Evolutionary conservation across 208 protist species (phyloP).

Genomic region (Wallacemonas sp.): DNA sequence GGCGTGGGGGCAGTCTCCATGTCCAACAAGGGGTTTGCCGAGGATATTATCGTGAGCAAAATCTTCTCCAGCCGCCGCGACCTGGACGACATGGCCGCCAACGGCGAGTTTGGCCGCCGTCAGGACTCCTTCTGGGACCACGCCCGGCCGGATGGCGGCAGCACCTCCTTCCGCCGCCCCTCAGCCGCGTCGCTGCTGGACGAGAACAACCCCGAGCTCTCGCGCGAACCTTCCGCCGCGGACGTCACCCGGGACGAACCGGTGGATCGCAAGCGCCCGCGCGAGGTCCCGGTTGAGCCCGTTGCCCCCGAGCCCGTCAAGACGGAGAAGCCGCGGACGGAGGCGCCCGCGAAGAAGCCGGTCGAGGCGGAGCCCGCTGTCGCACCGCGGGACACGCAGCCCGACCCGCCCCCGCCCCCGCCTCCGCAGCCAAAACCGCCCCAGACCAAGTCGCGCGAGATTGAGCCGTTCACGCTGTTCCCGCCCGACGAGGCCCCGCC

Average conservation of each 20-base stretch:
- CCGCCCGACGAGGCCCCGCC: neutral
- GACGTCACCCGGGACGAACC: neutral
- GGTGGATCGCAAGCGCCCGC: no score
- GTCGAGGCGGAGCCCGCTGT: neutral
- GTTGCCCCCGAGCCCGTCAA: neutral
- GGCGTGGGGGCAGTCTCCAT: conserved; percentile 13
- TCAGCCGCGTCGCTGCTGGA: neutral
- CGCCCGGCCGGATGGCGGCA: neutral
- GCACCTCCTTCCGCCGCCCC: neutral
- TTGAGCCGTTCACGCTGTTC: neutral
- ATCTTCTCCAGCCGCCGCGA: conserved; percentile 74
- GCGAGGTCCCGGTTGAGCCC: no score
- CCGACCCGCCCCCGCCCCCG: no score
- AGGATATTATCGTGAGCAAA: conserved; percentile 59
- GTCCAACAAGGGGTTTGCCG: conserved; percentile 19
- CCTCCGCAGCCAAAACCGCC: neutral
- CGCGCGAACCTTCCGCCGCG: neutral
- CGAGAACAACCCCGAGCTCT: neutral
- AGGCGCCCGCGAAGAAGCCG: neutral
- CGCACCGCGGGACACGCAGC: no score
- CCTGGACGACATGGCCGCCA: conserved; percentile 37
- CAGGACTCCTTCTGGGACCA: conserved; percentile 46
- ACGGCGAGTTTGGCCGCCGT: conserved; percentile 43
- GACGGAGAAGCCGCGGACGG: no score
- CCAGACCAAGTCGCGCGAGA: neutral